These are phyloP conservation scores for Calonectria naviculata DNA, from an alignment of 2,329 filamentous ascomycete genomes.

Conservation along the genomic window DNA sequence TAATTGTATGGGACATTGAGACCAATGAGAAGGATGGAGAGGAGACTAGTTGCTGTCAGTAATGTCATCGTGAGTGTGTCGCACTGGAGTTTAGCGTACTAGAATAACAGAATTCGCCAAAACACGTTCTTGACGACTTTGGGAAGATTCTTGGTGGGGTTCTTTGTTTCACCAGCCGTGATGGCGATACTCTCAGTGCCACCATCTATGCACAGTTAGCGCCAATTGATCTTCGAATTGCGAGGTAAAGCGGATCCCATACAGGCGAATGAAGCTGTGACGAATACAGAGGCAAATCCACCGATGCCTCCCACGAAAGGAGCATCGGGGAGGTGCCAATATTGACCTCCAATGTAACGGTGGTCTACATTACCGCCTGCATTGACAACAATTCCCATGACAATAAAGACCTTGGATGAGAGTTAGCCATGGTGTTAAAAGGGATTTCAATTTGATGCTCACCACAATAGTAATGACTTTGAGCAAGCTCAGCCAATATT, in stretches of 20 bases:
- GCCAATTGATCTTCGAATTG: neutral
- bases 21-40: constrained; percentile 58
- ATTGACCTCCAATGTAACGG: constrained; percentile 67
- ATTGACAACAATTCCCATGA: constrained; percentile 66
- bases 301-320: constrained; percentile 74
- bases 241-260: constrained; percentile 38
- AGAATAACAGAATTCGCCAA: constrained; percentile 69
- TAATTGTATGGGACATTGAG: constrained; percentile 69
- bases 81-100: constrained; percentile 33
- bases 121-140: constrained; percentile 74
- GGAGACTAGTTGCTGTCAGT: constrained; percentile 41
- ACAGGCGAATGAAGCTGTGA: constrained; percentile 67
- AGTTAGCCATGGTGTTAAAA: neutral
- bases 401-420: constrained; percentile 62
- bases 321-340: constrained; percentile 69
- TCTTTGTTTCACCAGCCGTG: constrained; percentile 73
- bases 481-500: constrained; percentile 67
- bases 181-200: constrained; percentile 75
- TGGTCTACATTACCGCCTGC: constrained; percentile 64
- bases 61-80: too few species aligned
- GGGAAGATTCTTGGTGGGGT: constrained; percentile 70
- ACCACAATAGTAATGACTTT: constrained; percentile 64
- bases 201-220: constrained; percentile 38
- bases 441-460: neutral
- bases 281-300: constrained; percentile 70